Evolutionary conservation across 2,329 filamentous ascomycete genomes (phyloP).

Genomic region (Sclerotiophoma versabilis): DNA sequence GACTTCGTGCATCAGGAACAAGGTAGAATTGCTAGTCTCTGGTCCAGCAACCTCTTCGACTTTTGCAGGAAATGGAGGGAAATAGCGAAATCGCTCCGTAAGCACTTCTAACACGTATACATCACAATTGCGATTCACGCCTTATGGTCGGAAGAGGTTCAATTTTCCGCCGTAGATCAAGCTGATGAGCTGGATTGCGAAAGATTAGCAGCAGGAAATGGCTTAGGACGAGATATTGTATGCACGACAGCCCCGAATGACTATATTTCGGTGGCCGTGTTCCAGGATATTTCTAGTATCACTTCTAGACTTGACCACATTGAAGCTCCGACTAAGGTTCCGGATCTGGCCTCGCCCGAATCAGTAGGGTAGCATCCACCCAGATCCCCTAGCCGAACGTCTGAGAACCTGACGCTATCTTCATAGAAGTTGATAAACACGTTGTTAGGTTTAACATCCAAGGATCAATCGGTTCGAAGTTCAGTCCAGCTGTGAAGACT

Average conservation of each 20-base stretch:
- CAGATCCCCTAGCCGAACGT: constrained; percentile 46
- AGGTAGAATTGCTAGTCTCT: constrained; percentile 19
- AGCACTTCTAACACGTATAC: constrained; percentile 34
- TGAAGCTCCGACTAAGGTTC: constrained; percentile 44
- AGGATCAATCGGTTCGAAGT: not conserved
- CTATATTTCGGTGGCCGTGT: constrained; percentile 51
- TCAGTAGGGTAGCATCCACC: constrained; percentile 37
- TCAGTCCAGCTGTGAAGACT: not conserved
- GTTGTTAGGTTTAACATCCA: constrained; percentile 49
- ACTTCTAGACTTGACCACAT: constrained; percentile 51
- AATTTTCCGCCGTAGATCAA: constrained; percentile 36
- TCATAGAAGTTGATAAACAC: constrained; percentile 46
- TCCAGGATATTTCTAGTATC: constrained; percentile 39
- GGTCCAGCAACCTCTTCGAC: constrained; percentile 31
- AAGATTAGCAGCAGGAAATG: too few species aligned
- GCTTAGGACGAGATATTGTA: too few species aligned
- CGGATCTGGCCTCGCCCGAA: constrained; percentile 29
- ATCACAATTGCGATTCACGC: constrained; percentile 28
- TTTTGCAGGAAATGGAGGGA: constrained; percentile 34
- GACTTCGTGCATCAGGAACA: constrained; percentile 20
- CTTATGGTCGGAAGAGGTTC: constrained; percentile 34
- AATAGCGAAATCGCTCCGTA: constrained; percentile 28
- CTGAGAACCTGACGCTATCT: constrained; percentile 40
- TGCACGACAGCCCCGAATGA: constrained; percentile 49
- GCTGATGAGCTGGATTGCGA: constrained; percentile 39